Base-by-base conservation (phyloP, 129 eudicot genomes). In the Logfia minima region DNA sequence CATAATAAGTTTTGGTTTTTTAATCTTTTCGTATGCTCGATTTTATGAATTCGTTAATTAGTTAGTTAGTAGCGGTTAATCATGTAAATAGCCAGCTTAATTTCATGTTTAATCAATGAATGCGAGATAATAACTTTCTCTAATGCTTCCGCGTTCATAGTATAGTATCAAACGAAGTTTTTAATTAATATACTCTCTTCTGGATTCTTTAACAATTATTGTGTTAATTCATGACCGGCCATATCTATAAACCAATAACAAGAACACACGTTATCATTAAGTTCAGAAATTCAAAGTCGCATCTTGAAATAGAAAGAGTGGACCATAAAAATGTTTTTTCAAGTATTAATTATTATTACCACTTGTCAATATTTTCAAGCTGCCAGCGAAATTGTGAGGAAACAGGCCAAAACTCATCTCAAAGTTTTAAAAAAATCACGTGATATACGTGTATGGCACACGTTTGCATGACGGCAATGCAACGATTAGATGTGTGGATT, bases 391-490 rank as follows among this genome's bases (percentile, higher is more conserved):
- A 59, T n/a, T 59, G 64, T 2, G 29, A 21, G 64, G 64, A 59
- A 59, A 21, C 13, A 7, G 21, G 11, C 64, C 23, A 7, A 59
- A 7, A 59, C 21, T 19, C 0, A 59, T 21, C 64, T 59, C 26
- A 59, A 59, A 59, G 4, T 11, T 8, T 9, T n/a, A 4, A 58
- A 19, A 58, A 17, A 1, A 62, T 64, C 14, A 65, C 18, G 45
- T 65, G 39, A 65, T 65, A 24, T 5, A 65, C 70, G 41, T 65
- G 70, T 65, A n/a, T 26, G 70, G 21, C 70, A 65, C 70, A 65
- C 41, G 41, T 65, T 31, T 24, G 31, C 21, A 6, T 65, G 70
- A 31, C 41, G 39, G 16, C 34, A 23, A n/a, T 11, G 1, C 4
- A 61, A 61, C 18, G 67, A 24, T 23, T 22, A 24, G 9, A 22